Evolutionary conservation across 768 basidiomycete species (phyloP), one percentile per base, ranked within the genome.

Genomic region (Leucosporidium yakuticum): DNA sequence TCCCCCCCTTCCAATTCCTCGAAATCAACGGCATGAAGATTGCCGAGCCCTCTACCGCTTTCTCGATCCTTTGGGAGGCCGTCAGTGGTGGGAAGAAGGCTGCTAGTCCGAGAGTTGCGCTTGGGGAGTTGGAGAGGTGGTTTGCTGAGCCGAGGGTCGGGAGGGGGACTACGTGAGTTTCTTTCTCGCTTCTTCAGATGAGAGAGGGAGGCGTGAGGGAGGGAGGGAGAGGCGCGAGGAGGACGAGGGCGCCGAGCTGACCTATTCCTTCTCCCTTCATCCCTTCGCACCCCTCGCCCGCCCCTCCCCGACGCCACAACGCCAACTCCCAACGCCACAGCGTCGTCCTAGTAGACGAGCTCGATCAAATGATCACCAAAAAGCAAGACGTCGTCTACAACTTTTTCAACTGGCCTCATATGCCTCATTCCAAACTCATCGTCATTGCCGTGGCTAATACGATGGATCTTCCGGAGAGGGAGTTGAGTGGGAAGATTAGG

Each of bases 341-440:
- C 65, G 89, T 98, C 7, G 93, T 98, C 7, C 82, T 99, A 21
- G 98, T 99, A 91, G 95, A 99, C 77, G 96, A 99, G 79, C 83
- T 99, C 7, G 96, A 99, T 79, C 96, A 98, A 78, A 83, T 99
- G 34, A 86, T 98, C 74, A 98, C 95, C 1, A 82, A 88, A 23
- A 96, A 96, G 77, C 95, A 99, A 78, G 95, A 99, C 67, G 95
- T 99, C 15, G 89, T 99, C 27, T 99, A 99, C 80, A 97, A 97
- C 76, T 98, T 99, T 80, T 98, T 98, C 83, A 98, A 99, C 77
- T 99, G 96, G 95, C 96, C 96, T 2, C 95, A 93, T 5, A 81
- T 96, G 60, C 83, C 84, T 0, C 87, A 86, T 25, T 93, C 91
- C 66, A 90, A 89, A 77, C 84, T 99, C 8, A 87, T 97, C 61